Conservation (phyloP, 306 rosid species). For the Castanea sativa region DNA sequence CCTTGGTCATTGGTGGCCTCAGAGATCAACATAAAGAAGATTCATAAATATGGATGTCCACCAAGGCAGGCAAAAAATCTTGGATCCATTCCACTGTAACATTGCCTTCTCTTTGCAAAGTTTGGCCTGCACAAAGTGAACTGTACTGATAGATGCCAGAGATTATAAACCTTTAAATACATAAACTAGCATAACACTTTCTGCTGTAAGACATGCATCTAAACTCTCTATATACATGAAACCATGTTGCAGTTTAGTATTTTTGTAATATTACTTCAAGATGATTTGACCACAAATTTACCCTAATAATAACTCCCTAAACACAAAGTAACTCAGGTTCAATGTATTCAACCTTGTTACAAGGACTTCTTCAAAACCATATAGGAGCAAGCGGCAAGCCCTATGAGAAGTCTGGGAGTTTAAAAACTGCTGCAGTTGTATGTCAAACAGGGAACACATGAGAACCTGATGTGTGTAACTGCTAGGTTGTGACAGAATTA, state of each 20-base stretch:
- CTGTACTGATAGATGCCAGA: background rate
- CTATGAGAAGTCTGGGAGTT: background rate
- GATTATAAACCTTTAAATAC: background rate
- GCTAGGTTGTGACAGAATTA: background rate
- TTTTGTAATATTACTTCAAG: background rate
- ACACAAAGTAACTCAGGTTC: background rate
- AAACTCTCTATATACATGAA: background rate
- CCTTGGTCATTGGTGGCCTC: background rate
- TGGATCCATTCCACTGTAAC: background rate
- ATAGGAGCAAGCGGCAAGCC: background rate
- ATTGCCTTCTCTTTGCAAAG: background rate
- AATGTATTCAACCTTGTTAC: background rate
- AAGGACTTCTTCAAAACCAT: background rate
- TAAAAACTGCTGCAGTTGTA: no score
- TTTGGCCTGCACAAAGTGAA: background rate
- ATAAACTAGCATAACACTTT: background rate
- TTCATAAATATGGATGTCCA: background rate
- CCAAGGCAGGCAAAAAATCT: background rate
- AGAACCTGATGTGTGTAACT: background rate
- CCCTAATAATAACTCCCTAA: background rate
- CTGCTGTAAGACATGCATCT: constrained; percentile 3
- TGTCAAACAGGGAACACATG: no score
- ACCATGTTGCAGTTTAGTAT: background rate
- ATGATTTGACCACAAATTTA: background rate
- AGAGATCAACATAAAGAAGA: background rate